phyloP scores from a whole-genome alignment of 768 basidiomycete genomes.

The Boletus tylopilopsis region DNA sequence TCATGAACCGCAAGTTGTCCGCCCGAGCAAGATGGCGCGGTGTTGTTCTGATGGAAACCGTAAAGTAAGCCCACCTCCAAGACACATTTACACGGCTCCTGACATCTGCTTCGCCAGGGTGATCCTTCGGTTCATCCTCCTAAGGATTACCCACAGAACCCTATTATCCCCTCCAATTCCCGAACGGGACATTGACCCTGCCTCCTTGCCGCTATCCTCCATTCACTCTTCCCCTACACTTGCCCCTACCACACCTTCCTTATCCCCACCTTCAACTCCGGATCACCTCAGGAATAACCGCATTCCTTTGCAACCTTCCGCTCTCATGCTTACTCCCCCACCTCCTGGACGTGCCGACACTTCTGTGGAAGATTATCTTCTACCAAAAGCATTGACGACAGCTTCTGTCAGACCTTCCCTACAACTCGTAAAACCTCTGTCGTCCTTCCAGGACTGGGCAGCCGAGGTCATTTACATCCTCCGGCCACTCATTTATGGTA shows the following conservation, averaged over 20 bases:
- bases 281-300: constrained; percentile 82
- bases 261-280: constrained; percentile 60
- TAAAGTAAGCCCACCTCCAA: constrained; percentile 62
- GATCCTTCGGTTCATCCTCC: constrained; percentile 64
- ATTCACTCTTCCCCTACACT: constrained; percentile 57
- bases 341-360: constrained; percentile 49
- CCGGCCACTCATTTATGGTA: constrained; percentile 77
- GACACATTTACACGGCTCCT: not conserved
- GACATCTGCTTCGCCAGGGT: constrained; percentile 46
- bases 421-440: constrained; percentile 58
- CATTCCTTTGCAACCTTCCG: constrained; percentile 59
- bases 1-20: constrained; percentile 66
- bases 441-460: constrained; percentile 68
- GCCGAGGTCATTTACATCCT: constrained; percentile 69
- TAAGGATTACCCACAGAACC: constrained; percentile 75
- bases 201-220: constrained; percentile 53
- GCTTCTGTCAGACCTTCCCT: constrained; percentile 69
- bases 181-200: constrained; percentile 83
- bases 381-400: constrained; percentile 77
- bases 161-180: constrained; percentile 76
- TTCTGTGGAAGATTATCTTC: constrained; percentile 73
- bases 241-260: constrained; percentile 52
- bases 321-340: constrained; percentile 49
- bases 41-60: constrained; percentile 69
- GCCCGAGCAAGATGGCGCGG: constrained; percentile 67